Evolutionary conservation across 176 grass and related monocot species (phyloP).

Genomic region (Oryza australiensis): DNA sequence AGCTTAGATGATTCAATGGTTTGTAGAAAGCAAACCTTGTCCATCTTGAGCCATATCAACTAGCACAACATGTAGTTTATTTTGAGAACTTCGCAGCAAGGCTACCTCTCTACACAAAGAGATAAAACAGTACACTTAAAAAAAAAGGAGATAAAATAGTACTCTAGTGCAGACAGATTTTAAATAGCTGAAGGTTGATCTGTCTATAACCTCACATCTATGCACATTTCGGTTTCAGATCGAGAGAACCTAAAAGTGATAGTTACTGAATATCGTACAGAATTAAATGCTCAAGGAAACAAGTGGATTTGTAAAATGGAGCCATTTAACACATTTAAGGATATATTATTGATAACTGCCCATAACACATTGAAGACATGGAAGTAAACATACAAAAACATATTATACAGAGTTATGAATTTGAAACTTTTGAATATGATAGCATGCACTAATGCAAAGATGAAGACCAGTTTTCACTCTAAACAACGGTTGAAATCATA

Average conservation of each 20-base stretch:
- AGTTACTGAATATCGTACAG: constrained; percentile 15
- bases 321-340: background rate
- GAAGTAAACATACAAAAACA: constrained; percentile 25
- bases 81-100: constrained; percentile 70
- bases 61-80: constrained; percentile 74
- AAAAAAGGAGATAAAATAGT: background rate
- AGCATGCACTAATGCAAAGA: background rate
- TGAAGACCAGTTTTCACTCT: background rate
- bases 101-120: constrained; percentile 73
- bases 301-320: background rate
- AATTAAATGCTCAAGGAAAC: constrained; percentile 15
- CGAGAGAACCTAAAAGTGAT: constrained; percentile 7
- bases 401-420: background rate
- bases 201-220: background rate
- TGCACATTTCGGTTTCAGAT: background rate
- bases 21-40: constrained; percentile 54
- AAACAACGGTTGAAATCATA: background rate
- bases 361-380: constrained; percentile 12
- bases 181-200: background rate
- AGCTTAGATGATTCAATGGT: background rate
- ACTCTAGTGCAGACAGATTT: constrained; percentile 25
- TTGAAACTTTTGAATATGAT: background rate
- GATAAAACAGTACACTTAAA: background rate
- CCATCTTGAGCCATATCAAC: constrained; percentile 52
- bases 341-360: constrained; percentile 9